Evolutionary conservation across 2,329 filamentous ascomycete genomes (phyloP).

Genomic region (Calonectria crousiana): DNA sequence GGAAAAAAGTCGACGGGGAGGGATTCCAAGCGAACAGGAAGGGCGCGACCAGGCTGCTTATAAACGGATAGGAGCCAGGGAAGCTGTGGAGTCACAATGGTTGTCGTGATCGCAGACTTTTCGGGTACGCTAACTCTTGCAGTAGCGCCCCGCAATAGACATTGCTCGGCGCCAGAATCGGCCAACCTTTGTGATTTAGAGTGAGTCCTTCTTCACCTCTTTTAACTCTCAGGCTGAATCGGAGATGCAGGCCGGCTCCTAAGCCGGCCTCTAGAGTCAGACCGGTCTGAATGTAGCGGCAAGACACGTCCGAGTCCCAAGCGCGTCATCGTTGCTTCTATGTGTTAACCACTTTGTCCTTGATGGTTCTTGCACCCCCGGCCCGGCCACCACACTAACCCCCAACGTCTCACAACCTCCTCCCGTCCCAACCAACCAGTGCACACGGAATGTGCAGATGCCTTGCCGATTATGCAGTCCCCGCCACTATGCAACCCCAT

Average conservation of each 20-base stretch:
- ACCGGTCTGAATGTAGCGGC: not conserved
- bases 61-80: conserved; percentile 8
- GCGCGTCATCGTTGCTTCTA: not conserved
- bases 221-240: not conserved
- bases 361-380: not conserved
- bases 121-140: conserved; percentile 23
- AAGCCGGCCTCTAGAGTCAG: not conserved
- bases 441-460: conserved; percentile 20
- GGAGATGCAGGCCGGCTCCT: not conserved
- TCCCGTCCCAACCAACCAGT: conserved; percentile 3
- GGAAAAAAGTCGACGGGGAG: not conserved
- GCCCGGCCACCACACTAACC: conserved; percentile 6
- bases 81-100: conserved; percentile 31
- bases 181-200: conserved; percentile 14
- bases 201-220: not conserved
- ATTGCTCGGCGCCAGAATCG: conserved; percentile 23
- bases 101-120: conserved; percentile 44
- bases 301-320: not conserved
- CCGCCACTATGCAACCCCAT: conserved; percentile 12
- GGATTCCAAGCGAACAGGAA: not conserved
- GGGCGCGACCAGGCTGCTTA: not conserved
- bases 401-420: conserved; percentile 25
- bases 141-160: conserved; percentile 34
- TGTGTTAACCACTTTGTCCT: not conserved
- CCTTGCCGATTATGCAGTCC: not conserved